Conservation (phyloP, 1,284 basidiomycete genomes). For the Anthracocystis panici-leucophaei region DNA sequence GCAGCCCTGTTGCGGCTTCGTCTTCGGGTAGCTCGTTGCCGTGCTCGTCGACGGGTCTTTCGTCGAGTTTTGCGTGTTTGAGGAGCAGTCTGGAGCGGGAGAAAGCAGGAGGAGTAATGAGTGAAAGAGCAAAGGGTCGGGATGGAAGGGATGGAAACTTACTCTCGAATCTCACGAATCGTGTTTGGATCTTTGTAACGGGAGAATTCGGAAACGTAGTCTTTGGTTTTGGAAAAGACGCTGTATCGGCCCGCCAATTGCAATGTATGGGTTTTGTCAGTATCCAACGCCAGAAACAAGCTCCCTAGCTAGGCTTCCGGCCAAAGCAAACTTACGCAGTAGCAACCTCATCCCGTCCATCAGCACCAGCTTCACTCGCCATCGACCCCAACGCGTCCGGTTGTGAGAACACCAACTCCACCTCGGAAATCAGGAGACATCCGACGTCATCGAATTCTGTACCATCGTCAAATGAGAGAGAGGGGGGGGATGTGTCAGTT, state of each 20-base stretch:
- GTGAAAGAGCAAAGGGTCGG: background rate
- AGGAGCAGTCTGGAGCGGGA: constrained; percentile 39
- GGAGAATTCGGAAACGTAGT: constrained; percentile 89
- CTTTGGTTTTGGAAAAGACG: constrained; percentile 90
- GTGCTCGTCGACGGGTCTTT: constrained; percentile 44
- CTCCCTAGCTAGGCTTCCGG: background rate
- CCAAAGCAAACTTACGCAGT: constrained; percentile 71
- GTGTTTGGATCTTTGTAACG: constrained; percentile 89
- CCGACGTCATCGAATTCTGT: constrained; percentile 87
- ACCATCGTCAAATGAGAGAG: background rate
- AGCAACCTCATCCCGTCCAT: constrained; percentile 84
- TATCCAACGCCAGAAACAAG: background rate
- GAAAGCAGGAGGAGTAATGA: background rate
- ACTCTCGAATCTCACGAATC: constrained; percentile 89
- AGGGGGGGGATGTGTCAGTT: background rate
- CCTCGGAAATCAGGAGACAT: constrained; percentile 89
- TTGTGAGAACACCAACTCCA: constrained; percentile 83
- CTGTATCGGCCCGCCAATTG: constrained; percentile 70
- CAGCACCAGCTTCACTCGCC: constrained; percentile 60
- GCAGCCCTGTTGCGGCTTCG: constrained; percentile 75
- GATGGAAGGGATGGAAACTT: constrained; percentile 64
- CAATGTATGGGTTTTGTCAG: background rate
- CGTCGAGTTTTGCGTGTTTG: constrained; percentile 48
- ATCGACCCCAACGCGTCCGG: constrained; percentile 75
- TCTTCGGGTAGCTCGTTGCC: constrained; percentile 31